Conservation (phyloP, 495 filamentous ascomycete species). For the Trichoderma virens region DNA sequence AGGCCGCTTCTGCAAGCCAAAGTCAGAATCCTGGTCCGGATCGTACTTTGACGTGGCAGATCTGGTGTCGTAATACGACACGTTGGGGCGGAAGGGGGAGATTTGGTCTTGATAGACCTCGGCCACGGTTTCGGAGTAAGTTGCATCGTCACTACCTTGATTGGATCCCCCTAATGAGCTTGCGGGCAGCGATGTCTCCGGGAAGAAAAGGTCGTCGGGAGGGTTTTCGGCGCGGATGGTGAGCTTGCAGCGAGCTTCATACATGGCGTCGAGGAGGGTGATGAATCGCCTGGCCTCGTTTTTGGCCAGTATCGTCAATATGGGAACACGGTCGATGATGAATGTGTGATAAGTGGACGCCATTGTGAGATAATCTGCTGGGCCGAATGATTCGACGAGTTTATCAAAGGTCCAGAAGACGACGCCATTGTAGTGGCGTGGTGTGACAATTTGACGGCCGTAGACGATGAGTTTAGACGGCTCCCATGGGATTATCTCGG, state of each 20-base stretch:
- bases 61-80: conserved; percentile 44
- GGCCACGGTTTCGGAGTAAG: conserved; percentile 59
- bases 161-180: too few species aligned
- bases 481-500: conserved; percentile 32
- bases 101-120: conserved; percentile 63
- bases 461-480: conserved; percentile 47
- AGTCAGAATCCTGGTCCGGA: conserved; percentile 42
- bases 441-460: conserved; percentile 47
- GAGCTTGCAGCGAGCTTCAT: conserved; percentile 61
- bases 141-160: conserved; percentile 34
- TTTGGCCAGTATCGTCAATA: conserved; percentile 50
- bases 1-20: conserved; percentile 23
- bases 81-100: conserved; percentile 64
- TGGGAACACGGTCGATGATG: conserved; percentile 52
- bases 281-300: conserved; percentile 68
- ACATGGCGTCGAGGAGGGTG: conserved; percentile 62
- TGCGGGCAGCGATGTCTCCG: conserved; percentile 31
- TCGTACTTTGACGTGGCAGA: conserved; percentile 32
- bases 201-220: conserved; percentile 64
- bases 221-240: conserved; percentile 47
- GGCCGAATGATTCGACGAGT: conserved; percentile 53
- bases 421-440: conserved; percentile 38
- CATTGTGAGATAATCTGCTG: conserved; percentile 66
- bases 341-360: conserved; percentile 63
- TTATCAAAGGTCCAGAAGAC: conserved; percentile 51